Percentiles rank a stretch among this genome's conserved stretches.
phyloP scores from a whole-genome alignment of 257 asterid genomes.

The Gentiana macrophylla region DNA sequence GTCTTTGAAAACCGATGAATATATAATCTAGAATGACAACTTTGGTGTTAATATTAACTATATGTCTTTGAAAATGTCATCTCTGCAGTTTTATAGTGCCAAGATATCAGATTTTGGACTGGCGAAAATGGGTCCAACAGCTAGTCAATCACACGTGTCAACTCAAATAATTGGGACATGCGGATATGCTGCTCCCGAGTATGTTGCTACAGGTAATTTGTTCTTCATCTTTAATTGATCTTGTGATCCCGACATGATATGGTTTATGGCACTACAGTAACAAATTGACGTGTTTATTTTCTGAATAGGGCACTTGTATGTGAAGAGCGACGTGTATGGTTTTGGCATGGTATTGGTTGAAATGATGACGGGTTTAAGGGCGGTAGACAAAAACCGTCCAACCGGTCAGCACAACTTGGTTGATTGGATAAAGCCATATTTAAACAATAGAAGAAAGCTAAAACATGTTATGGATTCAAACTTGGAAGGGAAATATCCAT shows the following conservation, averaged over 20 bases:
- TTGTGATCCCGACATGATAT: too few relatives aligned
- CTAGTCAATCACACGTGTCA: constrained; percentile 53
- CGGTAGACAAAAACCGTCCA: constrained; percentile 49
- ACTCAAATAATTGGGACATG: constrained; percentile 65
- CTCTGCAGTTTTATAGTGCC: constrained; percentile 47
- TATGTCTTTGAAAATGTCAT: neutral
- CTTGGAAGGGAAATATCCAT: constrained; percentile 55
- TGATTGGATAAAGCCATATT: constrained; percentile 65
- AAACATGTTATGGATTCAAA: constrained; percentile 50
- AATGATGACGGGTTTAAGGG: constrained; percentile 54
- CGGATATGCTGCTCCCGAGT: constrained; percentile 84
- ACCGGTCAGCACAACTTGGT: constrained; percentile 33
- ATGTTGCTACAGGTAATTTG: constrained; percentile 53
- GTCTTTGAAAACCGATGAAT: too few relatives aligned
- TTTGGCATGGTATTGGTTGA: constrained; percentile 67
- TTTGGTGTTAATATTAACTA: constrained; percentile 1
- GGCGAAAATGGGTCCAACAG: constrained; percentile 59
- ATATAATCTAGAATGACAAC: neutral
- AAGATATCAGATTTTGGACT: constrained; percentile 71
- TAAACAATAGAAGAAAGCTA: constrained; percentile 42
- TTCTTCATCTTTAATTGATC: too few relatives aligned
- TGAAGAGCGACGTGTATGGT: constrained; percentile 68
- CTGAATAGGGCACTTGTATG: constrained; percentile 47
- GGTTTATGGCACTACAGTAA: too few relatives aligned
- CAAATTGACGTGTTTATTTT: constrained; percentile 5